Evolutionary conservation across 2,329 filamentous ascomycete species (phyloP), one percentile per base, ranked within the genome.

Genomic region (Calycina herbarum): DNA sequence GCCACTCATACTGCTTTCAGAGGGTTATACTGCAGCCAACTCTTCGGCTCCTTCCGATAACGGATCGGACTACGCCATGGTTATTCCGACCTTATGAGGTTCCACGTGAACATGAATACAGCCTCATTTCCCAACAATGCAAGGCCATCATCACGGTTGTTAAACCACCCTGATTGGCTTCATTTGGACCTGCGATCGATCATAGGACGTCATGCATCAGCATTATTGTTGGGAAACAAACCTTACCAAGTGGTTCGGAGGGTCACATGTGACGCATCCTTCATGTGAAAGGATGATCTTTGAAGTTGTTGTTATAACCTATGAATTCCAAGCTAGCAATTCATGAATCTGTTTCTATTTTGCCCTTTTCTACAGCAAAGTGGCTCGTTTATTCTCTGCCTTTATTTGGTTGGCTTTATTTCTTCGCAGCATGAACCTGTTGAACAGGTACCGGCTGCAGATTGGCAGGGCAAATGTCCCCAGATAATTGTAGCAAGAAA

Each of bases 1-100:
- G 45, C 45, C 45, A 51, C 45, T 51, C n/a, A 51, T 11, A 51
- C n/a, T 51, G 45, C 24, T 51, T 51, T 24, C 45, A 51, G 20
- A 51, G n/a, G 33, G 45, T 51, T 51, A n/a, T 15, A 51, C 45
- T 27, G 45, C 45, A 51, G 27, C 20, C 20, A 20, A 20, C 20
- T 20, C 20, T 20, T n/a, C 42, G 42, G 42, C 42, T 48, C 42
- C 7, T 51, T 51, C 45, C 45, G 45, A 51, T 11, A 11, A 11
- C 45, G 45, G 45, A 51, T 8, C n/a, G 45, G 45, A 24, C 13
- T 38, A 38, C 10, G 35, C 10, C 35, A 33, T 33, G 17, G 17
- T 10, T 8, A 20, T 20, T 10, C n/a, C n/a, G n/a, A 51, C 24
- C 20, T 7, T 20, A 11, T 11, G 45, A 11, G 7, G 2, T 6